phyloP scores from a whole-genome alignment of 495 filamentous ascomycete genomes.

The Poronia punctata region DNA sequence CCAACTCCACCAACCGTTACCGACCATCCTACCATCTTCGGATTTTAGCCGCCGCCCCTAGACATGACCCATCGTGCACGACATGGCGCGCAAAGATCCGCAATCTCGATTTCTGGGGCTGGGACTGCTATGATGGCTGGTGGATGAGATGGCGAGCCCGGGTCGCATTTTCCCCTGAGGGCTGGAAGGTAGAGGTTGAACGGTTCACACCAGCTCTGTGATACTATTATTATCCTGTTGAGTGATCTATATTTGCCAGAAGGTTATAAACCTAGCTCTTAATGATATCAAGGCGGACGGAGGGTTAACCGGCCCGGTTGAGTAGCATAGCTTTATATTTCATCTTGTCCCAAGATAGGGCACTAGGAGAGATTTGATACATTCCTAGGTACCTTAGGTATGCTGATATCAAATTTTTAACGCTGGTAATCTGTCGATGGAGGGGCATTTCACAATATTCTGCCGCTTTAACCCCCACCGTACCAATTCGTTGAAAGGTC shows the following conservation, averaged over 20 bases:
- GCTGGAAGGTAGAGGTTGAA: conserved; percentile 40
- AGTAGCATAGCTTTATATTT: too few species aligned
- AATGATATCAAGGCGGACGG: too few species aligned
- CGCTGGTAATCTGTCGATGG: conserved; percentile 7
- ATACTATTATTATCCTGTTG: neutral
- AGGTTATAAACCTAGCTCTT: too few species aligned
- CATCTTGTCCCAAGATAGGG: neutral
- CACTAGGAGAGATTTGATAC: neutral
- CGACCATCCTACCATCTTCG: conserved; percentile 46
- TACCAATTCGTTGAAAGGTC: neutral
- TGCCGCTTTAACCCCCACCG: conserved; percentile 34
- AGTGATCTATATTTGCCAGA: too few species aligned
- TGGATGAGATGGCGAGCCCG: conserved; percentile 42
- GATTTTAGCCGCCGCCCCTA: conserved; percentile 39
- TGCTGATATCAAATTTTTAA: neutral
- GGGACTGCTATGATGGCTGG: conserved; percentile 49
- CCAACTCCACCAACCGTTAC: conserved; percentile 27
- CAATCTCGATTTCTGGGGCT: conserved; percentile 36
- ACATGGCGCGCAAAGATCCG: conserved; percentile 39
- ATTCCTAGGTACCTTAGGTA: neutral
- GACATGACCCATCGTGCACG: conserved; percentile 33
- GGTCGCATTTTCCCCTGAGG: conserved; percentile 34
- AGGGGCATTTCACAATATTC: conserved; percentile 74
- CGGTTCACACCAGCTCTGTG: conserved; percentile 35
- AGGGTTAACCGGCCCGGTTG: too few species aligned